Conservation (phyloP, 768 basidiomycete species). For the Postia placenta region DNA sequence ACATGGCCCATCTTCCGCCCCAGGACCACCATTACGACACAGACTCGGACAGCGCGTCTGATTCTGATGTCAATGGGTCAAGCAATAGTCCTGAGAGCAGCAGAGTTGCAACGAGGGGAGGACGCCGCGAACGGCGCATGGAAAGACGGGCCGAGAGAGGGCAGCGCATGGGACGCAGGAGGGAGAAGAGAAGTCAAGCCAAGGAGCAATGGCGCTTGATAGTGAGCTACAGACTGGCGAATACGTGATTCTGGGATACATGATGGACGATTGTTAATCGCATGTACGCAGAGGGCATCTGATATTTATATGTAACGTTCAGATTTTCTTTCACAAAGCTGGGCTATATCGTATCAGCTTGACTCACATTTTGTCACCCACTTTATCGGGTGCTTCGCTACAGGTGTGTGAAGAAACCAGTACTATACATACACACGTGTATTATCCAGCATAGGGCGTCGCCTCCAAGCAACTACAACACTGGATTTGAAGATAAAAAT, state of each 20-base stretch:
- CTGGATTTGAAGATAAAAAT: no score
- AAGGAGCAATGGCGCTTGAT: slow-evolving; percentile 16
- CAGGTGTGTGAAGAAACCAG: no score
- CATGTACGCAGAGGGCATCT: neutral
- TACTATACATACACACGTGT: no score
- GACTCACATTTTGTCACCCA: no score
- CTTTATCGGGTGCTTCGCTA: no score
- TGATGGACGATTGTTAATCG: neutral
- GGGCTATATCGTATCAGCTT: no score
- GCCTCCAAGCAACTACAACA: no score
- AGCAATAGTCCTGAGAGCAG: neutral
- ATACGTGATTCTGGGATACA: neutral
- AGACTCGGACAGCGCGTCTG: neutral
- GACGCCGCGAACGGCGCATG: neutral
- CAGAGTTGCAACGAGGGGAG: neutral
- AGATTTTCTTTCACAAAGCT: neutral
- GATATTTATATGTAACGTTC: neutral
- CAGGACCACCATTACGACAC: neutral
- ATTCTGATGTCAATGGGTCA: neutral
- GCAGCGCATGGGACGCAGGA: neutral
- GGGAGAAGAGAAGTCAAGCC: neutral
- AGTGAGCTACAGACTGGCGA: slow-evolving; percentile 6
- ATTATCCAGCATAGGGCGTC: no score
- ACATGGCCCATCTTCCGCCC: neutral
- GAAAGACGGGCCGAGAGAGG: neutral